Conservation (phyloP, 805 yeast genomes). For the Ogataea nakhonphanomensis region DNA sequence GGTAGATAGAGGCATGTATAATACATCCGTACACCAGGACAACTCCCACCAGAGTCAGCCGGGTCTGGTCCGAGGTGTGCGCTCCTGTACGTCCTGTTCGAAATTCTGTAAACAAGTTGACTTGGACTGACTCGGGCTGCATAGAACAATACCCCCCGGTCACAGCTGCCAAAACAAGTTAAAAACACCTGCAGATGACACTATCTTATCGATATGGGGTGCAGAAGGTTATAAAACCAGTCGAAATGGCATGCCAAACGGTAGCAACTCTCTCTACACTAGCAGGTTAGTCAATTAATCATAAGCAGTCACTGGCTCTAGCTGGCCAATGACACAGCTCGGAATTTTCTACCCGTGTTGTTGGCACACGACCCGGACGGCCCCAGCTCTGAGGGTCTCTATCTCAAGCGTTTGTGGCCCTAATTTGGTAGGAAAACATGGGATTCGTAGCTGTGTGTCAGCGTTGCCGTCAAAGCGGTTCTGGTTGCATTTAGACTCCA, state of each 20-base stretch:
- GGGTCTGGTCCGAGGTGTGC: conserved; percentile 10
- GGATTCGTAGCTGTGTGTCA: not conserved
- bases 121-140: conserved; percentile 13
- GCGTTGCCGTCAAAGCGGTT: no score
- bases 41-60: not conserved
- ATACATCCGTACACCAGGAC: conserved; percentile 7
- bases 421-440: not conserved
- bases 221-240: not conserved
- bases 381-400: not conserved
- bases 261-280: no score
- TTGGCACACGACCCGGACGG: conserved; percentile 7
- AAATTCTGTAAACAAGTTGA: not conserved
- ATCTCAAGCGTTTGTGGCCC: not conserved
- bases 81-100: not conserved
- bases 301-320: not conserved
- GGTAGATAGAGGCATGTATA: conserved; percentile 14
- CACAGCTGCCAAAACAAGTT: not conserved
- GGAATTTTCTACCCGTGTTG: conserved; percentile 12
- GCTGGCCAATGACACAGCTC: conserved; percentile 9
- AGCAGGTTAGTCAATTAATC: not conserved
- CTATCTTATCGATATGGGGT: conserved; percentile 6
- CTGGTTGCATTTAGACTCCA: no score
- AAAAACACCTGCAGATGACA: conserved; percentile 2
- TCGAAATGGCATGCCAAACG: conserved; percentile 4
- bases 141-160: conserved; percentile 14